A percentile compares a stretch with the other conserved stretches of the same genome.
These are phyloP conservation scores for Gossypium mustelinum DNA, from an alignment of 345 rosid genomes.

Conservation along the genomic window DNA sequence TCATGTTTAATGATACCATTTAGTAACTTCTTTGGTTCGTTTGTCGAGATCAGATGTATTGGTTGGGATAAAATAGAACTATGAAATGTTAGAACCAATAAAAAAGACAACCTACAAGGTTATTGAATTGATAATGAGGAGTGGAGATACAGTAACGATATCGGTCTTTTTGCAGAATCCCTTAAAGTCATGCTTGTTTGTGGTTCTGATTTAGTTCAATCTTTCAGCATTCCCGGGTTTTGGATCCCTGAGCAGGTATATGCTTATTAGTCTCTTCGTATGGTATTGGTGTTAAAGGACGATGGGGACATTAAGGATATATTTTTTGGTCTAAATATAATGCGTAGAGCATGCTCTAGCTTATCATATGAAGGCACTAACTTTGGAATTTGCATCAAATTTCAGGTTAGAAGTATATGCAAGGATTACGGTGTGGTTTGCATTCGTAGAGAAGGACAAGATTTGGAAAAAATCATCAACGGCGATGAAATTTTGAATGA, in stretches of 20 bases:
- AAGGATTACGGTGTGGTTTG: constrained; percentile 75
- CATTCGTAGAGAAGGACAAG: constrained; percentile 81
- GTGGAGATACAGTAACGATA: neutral
- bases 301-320: neutral
- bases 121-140: no score
- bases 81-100: no score
- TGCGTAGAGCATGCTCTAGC: neutral
- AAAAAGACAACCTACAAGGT: no score
- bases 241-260: constrained; percentile 90
- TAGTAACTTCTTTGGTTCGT: no score
- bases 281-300: neutral
- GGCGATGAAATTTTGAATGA: constrained; percentile 47
- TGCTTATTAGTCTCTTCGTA: neutral
- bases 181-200: constrained; percentile 81
- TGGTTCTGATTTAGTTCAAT: constrained; percentile 85
- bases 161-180: constrained; percentile 38
- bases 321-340: neutral
- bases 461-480: constrained; percentile 52
- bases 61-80: no score
- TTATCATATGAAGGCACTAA: neutral
- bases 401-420: constrained; percentile 62
- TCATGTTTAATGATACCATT: no score
- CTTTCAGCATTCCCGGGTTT: constrained; percentile 65
- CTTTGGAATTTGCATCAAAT: neutral
- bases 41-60: no score